Percentiles rank a stretch among this genome's conserved stretches.
These are phyloP conservation scores for Coemansia sp. DNA, from an alignment of 192 early-diverging fungal genomes.

Conservation along the genomic window DNA sequence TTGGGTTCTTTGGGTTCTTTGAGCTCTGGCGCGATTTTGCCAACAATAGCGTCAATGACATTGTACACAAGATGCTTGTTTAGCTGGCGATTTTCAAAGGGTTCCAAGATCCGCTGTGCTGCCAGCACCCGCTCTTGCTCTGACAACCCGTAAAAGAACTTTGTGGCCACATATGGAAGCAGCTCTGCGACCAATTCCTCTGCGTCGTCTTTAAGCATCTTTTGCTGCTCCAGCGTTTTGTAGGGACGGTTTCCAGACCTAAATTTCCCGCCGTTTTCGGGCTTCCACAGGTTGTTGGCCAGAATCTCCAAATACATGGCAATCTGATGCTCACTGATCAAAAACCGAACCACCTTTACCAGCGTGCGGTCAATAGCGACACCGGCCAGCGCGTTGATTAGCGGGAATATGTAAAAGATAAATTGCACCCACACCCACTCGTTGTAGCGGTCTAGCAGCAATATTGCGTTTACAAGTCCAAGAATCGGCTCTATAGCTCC, in stretches of 20 bases:
- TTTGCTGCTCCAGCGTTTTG: conserved; percentile 51
- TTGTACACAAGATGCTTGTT: conserved; percentile 55
- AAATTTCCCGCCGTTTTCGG: conserved; percentile 45
- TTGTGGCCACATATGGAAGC: conserved; percentile 39
- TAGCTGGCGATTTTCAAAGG: conserved; percentile 53
- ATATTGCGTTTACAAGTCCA: conserved; percentile 27
- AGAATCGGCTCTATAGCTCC: conserved; percentile 45
- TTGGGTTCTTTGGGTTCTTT: conserved; percentile 9
- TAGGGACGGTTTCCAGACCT: conserved; percentile 33
- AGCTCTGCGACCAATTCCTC: conserved; percentile 48
- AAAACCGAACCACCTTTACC: conserved; percentile 40
- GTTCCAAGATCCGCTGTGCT: conserved; percentile 45
- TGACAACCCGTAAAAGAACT: conserved; percentile 45
- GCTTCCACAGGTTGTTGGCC: conserved; percentile 38
- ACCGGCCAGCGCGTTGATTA: conserved; percentile 49
- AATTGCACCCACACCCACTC: conserved; percentile 55
- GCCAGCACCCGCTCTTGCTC: conserved; percentile 39
- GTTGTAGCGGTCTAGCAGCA: conserved; percentile 47
- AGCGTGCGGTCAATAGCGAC: conserved; percentile 48
- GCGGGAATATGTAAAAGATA: conserved; percentile 49
- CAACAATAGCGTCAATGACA: conserved; percentile 44
- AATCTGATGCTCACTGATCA: conserved; percentile 47
- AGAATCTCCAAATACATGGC: conserved; percentile 33
- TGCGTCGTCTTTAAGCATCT: conserved; percentile 35
- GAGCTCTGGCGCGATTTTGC: conserved; percentile 52